phyloP scores from a whole-genome alignment of 805 yeast genomes.

The Yarrowia sp. region DNA sequence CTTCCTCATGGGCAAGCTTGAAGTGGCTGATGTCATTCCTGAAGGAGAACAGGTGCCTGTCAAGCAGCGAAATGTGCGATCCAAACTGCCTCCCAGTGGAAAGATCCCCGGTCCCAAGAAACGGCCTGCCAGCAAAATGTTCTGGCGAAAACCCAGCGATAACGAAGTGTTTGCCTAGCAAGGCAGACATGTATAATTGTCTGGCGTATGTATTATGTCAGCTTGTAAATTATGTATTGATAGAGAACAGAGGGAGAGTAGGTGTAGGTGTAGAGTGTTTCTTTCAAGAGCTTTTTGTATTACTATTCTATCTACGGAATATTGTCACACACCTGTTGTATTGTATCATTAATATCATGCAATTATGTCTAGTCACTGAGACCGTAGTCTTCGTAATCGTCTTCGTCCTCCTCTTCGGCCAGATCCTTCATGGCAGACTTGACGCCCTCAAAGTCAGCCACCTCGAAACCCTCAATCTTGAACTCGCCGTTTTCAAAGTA shows the following conservation, averaged over 20 bases:
- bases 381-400: slow-evolving; percentile 32
- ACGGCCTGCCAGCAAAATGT: slow-evolving; percentile 34
- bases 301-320: too few relatives aligned
- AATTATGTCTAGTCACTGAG: slow-evolving; percentile 16
- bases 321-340: too few relatives aligned
- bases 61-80: slow-evolving; percentile 73
- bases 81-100: slow-evolving; percentile 91
- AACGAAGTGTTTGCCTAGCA: slow-evolving; percentile 19
- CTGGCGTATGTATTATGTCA: slow-evolving; percentile 4
- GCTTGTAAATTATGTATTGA: slow-evolving; percentile 36
- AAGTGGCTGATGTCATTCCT: slow-evolving; percentile 48
- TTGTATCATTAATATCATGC: neutral
- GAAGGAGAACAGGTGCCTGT: slow-evolving; percentile 89
- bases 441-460: slow-evolving; percentile 41
- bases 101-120: slow-evolving; percentile 61
- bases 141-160: slow-evolving; percentile 30
- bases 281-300: too few relatives aligned
- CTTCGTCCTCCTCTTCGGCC: slow-evolving; percentile 7
- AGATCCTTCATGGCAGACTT: slow-evolving; percentile 17
- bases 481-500: slow-evolving; percentile 40
- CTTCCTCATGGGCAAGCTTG: slow-evolving; percentile 53
- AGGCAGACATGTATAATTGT: slow-evolving; percentile 13
- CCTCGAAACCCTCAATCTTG: slow-evolving; percentile 43
- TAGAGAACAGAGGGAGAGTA: neutral
- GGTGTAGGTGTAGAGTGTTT: too few relatives aligned